Evolutionary conservation across 148 eudicot species (phyloP).

Genomic region (Rhododendron griersonianum): DNA sequence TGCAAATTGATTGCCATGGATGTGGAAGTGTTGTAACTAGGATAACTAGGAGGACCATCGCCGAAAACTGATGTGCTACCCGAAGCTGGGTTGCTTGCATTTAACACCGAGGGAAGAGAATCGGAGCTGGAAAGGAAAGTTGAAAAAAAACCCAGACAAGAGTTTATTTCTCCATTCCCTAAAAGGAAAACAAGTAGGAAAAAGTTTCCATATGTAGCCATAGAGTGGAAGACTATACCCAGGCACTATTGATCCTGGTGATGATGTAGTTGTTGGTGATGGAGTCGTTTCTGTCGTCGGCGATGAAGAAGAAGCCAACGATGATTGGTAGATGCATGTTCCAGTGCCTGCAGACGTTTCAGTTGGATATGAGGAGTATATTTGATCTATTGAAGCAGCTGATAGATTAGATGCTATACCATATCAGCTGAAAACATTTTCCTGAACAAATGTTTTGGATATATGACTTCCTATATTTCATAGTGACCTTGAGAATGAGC

Average conservation of each 20-base stretch:
- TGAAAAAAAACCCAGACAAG: neutral
- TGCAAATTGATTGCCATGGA: conserved; percentile 41
- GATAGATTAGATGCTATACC: neutral
- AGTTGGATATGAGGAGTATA: neutral
- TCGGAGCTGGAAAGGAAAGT: conserved; percentile 30
- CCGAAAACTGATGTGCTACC: conserved; percentile 30
- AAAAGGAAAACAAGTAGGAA: neutral
- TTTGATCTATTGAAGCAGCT: neutral
- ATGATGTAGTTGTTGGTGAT: conserved; percentile 21
- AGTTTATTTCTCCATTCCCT: neutral
- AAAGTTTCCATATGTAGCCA: neutral
- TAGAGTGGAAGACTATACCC: conserved; percentile 25
- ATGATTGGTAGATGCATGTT: conserved; percentile 56
- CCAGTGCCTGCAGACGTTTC: conserved; percentile 61
- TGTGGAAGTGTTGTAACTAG: conserved; percentile 26
- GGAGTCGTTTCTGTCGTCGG: conserved; percentile 23
- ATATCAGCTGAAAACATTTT: neutral
- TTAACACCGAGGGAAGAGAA: conserved; percentile 47
- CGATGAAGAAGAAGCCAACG: conserved; percentile 25
- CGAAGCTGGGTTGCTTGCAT: conserved; percentile 38
- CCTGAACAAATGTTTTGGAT: neutral
- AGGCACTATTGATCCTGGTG: conserved; percentile 35
- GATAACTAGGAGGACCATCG: conserved; percentile 43
- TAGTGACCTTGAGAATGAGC: neutral
- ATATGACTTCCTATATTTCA: no score